A percentile compares a stretch with the other conserved stretches of the same genome.
Evolutionary conservation across 345 rosid genomes (phyloP).

Genomic region (Eucalyptus polybractea): DNA sequence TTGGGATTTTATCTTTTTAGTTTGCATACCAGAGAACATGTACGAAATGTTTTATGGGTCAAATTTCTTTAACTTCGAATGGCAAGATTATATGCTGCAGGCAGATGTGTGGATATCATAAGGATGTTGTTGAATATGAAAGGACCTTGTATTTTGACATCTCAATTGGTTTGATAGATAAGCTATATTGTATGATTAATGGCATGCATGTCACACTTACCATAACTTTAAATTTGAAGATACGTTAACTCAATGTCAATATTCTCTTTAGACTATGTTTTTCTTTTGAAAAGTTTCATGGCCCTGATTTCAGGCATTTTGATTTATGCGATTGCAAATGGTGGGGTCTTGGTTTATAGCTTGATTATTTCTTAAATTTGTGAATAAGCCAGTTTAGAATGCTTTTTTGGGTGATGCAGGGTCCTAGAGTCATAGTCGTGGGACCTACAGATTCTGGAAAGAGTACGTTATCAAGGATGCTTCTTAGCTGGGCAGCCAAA

Average conservation of each 20-base stretch:
- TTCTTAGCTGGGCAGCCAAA: conserved; percentile 96
- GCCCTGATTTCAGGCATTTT: not conserved
- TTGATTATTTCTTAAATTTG: not conserved
- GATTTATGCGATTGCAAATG: not conserved
- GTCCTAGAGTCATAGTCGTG: conserved; percentile 82
- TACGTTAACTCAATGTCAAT: not conserved
- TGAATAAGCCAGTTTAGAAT: not conserved
- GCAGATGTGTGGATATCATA: not conserved
- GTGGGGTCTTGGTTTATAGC: not conserved
- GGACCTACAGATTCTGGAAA: conserved; percentile 95
- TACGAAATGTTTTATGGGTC: not conserved
- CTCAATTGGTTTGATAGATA: not conserved
- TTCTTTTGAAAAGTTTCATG: not conserved
- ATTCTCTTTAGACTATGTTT: too few species aligned
- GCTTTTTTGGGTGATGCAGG: conserved; percentile 22
- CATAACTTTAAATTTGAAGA: not conserved
- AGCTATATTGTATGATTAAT: not conserved
- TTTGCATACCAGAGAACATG: not conserved
- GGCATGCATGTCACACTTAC: not conserved
- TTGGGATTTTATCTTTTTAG: not conserved
- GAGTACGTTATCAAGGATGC: conserved; percentile 85
- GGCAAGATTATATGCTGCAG: not conserved
- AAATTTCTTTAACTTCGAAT: not conserved
- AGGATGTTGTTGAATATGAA: not conserved
- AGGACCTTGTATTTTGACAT: not conserved